These are phyloP conservation scores for Metschnikowia borealis DNA, from an alignment of 805 yeast species.

Conservation along the genomic window DNA sequence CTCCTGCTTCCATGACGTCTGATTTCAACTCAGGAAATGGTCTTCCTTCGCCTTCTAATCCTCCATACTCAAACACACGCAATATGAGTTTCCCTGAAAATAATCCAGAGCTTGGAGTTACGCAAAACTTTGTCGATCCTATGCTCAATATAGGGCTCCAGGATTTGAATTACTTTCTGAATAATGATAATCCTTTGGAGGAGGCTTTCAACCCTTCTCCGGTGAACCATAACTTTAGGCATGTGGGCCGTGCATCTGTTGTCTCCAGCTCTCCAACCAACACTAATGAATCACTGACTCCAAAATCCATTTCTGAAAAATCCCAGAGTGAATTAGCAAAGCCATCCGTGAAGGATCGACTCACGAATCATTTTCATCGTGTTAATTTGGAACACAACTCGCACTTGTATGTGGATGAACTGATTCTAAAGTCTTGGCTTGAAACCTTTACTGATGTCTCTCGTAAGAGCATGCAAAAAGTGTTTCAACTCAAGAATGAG, in stretches of 20 bases:
- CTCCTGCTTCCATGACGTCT: neutral
- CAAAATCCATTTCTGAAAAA: constrained; percentile 14
- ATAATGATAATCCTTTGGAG: constrained; percentile 37
- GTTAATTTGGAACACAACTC: constrained; percentile 24
- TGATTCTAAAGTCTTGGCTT: constrained; percentile 33
- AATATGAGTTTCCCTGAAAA: neutral
- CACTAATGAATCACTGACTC: constrained; percentile 23
- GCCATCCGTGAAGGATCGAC: constrained; percentile 8
- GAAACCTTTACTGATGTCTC: constrained; percentile 27
- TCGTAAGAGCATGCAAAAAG: constrained; percentile 23
- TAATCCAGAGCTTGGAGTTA: neutral
- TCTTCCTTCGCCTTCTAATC: neutral
- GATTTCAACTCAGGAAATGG: neutral
- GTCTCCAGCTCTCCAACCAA: constrained; percentile 33
- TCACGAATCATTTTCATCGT: constrained; percentile 18
- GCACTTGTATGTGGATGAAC: constrained; percentile 38
- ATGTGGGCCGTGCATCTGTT: constrained; percentile 14
- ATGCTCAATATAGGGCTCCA: constrained; percentile 25
- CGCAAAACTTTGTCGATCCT: constrained; percentile 8
- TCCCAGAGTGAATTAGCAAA: constrained; percentile 6
- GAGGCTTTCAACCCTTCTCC: constrained; percentile 22
- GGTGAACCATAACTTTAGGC: constrained; percentile 1
- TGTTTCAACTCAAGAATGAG: constrained; percentile 18
- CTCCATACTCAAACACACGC: neutral
- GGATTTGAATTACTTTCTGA: constrained; percentile 36